phyloP scores from a whole-genome alignment of 345 rosid species.

The Linum usitatissimum region DNA sequence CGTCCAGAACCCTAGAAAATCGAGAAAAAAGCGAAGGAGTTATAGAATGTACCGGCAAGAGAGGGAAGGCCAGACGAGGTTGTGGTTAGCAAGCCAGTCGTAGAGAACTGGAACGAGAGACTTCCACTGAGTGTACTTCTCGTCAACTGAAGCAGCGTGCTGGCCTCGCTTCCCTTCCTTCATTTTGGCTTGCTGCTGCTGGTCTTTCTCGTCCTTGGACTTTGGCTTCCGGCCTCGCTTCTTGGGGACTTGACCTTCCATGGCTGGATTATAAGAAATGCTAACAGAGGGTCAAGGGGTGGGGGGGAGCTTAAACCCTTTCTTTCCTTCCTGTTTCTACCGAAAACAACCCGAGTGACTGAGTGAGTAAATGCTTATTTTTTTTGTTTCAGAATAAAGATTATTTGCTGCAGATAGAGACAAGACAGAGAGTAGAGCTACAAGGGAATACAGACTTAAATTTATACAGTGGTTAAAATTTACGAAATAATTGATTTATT shows the following conservation, averaged over 20 bases:
- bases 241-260: conserved; percentile 27
- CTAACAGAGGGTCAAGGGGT: neutral
- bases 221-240: conserved; percentile 94
- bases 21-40: neutral
- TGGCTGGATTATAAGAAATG: neutral
- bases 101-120: conserved; percentile 87
- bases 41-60: conserved; percentile 65
- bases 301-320: neutral
- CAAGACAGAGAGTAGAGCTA: too few relatives aligned
- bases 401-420: too few relatives aligned
- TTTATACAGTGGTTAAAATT: too few relatives aligned
- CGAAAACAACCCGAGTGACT: neutral
- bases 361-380: too few relatives aligned
- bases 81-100: conserved; percentile 98
- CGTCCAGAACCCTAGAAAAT: conserved; percentile 22
- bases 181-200: conserved; percentile 25
- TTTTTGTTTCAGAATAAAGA: too few relatives aligned
- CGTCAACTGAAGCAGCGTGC: conserved; percentile 51
- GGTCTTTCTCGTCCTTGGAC: conserved; percentile 59
- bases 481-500: too few relatives aligned
- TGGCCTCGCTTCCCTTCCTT: conserved; percentile 35
- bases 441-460: too few relatives aligned
- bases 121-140: conserved; percentile 92
- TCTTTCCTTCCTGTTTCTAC: neutral
- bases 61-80: conserved; percentile 99